phyloP scores from a whole-genome alignment of 148 eudicot genomes.

The Cornus controversa region DNA sequence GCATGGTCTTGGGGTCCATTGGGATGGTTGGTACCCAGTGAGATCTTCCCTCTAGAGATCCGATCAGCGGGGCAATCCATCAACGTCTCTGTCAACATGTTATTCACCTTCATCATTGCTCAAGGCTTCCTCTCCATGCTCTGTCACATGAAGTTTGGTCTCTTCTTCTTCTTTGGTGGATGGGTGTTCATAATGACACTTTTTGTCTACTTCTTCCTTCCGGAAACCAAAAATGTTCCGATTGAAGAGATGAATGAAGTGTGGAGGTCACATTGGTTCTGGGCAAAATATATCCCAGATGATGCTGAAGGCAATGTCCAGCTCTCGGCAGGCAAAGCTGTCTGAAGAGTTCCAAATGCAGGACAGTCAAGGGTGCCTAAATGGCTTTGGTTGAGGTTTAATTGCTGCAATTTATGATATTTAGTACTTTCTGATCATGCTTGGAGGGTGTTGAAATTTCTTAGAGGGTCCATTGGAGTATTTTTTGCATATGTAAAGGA shows the following conservation, averaged over 20 bases:
- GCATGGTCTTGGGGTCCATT: conserved; percentile 49
- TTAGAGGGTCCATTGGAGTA: background rate
- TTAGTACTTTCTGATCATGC: background rate
- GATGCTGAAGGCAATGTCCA: conserved; percentile 6
- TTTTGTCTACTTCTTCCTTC: conserved; percentile 27
- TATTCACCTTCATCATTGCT: conserved; percentile 36
- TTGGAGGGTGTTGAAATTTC: background rate
- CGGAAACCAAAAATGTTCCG: conserved; percentile 35
- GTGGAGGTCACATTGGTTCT: conserved; percentile 41
- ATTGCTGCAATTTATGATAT: too few relatives aligned
- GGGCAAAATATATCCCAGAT: conserved; percentile 30
- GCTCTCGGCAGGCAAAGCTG: background rate
- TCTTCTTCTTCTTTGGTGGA: conserved; percentile 36
- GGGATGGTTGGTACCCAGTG: conserved; percentile 47
- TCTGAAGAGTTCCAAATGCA: too few relatives aligned
- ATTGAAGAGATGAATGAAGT: conserved; percentile 35
- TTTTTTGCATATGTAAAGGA: background rate
- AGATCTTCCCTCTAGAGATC: conserved; percentile 40
- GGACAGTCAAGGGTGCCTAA: background rate
- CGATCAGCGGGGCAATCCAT: conserved; percentile 36
- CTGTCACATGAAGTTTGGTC: conserved; percentile 34
- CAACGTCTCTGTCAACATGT: conserved; percentile 35
- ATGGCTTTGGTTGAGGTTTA: background rate
- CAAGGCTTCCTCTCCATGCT: conserved; percentile 36
- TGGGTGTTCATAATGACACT: conserved; percentile 30